Evolutionary conservation across 2,329 filamentous ascomycete genomes (phyloP), one percentile per base, ranked within the genome.

Genomic region (Fusarium camptoceras): DNA sequence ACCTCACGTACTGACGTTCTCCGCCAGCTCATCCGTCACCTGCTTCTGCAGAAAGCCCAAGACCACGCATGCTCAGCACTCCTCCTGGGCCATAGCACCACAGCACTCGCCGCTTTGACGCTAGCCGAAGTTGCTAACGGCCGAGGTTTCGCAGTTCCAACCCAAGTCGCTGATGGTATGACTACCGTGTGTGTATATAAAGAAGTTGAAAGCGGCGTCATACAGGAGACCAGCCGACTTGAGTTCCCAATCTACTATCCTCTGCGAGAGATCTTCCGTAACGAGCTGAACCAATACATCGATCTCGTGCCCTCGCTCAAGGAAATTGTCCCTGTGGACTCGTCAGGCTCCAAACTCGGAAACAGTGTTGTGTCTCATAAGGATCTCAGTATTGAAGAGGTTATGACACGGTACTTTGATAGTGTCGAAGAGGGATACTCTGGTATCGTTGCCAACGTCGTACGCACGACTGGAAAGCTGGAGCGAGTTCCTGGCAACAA

Each of bases 391-490:
- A 98, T 99, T 74, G 94, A 98, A 76, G 91, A 94, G 72, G 87
- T 99, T 56, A 94, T 98, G 91, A 83, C 86, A 61, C 90, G 94
- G 60, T 99, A 98, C 79, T 97, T 99, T 76, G 88, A 89, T 71
- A 42, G 93, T 41, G 79, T 97, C 18, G 94, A 97, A 77, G 88
- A 89, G 70, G 92, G 91, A 63, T 98, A 97, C 76, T 93, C 94
- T 5, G 93, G 92, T 58, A 94, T 98, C 59, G 94, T 99, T 71
- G 92, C 94, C 31, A 99, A 99, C 78, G 96, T 99, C 12, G 95
- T 98, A 8, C 89, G 94, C 67, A 99, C 95, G 34, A 91, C 92
- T n/a, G 91, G 89, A 54, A 97, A 97, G 80, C 85, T 98, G 42
- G 84, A 89, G 47, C 81, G 88, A 27, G 77, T 83, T 1, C 73